phyloP scores from a whole-genome alignment of 169 alveolate genomes.

The Besnoitia besnoiti region DNA sequence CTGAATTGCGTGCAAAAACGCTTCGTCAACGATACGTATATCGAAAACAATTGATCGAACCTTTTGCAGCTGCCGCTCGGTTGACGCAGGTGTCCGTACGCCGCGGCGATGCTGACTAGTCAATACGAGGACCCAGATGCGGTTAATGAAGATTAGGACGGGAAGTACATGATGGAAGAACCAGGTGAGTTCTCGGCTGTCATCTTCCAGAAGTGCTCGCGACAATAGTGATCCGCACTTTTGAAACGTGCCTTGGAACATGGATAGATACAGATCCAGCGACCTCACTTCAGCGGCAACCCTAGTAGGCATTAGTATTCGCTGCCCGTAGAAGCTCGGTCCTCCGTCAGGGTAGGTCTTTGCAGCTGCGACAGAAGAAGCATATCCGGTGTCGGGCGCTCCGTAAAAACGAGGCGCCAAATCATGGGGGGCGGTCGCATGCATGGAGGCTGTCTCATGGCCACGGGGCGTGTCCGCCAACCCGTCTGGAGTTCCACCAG shows the following conservation, averaged over 20 bases:
- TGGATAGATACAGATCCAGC: background rate
- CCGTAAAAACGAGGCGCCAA: no score
- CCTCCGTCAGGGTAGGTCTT: background rate
- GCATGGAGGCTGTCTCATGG: no score
- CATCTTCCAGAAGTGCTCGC: background rate
- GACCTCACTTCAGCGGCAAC: background rate
- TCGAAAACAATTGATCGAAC: background rate
- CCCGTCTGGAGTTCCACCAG: no score
- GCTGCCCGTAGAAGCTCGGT: background rate
- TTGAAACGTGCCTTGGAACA: background rate
- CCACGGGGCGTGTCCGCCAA: no score
- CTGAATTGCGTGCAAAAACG: background rate
- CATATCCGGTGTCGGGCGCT: no score
- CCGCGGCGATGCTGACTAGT: conserved; percentile 26
- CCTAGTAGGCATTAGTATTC: background rate
- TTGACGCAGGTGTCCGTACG: background rate
- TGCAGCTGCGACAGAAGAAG: no score
- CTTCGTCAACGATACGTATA: background rate
- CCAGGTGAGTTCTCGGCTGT: conserved; percentile 6
- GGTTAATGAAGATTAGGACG: background rate
- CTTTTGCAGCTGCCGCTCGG: conserved; percentile 8
- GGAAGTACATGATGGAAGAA: background rate
- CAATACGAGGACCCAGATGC: background rate
- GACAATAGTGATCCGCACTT: background rate
- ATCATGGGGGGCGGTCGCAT: no score